Conservation (phyloP, 176 grass and related monocot species). For the Bothriochloa decipiens region DNA sequence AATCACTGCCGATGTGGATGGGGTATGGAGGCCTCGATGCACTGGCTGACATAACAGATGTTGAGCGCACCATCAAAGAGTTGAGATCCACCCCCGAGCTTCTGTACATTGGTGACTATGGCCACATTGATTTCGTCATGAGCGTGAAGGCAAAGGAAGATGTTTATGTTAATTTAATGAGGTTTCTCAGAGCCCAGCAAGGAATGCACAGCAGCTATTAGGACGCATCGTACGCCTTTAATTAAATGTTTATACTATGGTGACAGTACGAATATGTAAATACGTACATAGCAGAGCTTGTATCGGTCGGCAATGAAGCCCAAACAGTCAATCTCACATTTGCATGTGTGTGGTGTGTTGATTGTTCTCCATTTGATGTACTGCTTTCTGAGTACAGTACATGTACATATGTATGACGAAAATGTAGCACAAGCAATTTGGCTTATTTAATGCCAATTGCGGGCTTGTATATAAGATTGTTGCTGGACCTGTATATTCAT, state of each 20-base stretch:
- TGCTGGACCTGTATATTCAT: neutral
- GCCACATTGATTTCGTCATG: constrained; percentile 72
- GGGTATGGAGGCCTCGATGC: constrained; percentile 82
- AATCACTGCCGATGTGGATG: constrained; percentile 81
- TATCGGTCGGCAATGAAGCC: neutral
- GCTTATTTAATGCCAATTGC: constrained; percentile 1
- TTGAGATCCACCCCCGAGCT: constrained; percentile 68
- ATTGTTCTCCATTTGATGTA: neutral
- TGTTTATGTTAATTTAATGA: constrained; percentile 69
- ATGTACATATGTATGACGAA: neutral
- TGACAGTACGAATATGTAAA: neutral
- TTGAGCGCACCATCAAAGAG: constrained; percentile 62
- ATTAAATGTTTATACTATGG: neutral
- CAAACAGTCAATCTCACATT: neutral
- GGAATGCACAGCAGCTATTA: constrained; percentile 68
- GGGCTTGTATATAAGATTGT: neutral
- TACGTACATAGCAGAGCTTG: neutral
- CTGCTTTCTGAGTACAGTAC: neutral
- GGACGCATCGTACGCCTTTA: neutral
- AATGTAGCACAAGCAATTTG: neutral
- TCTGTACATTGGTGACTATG: constrained; percentile 74
- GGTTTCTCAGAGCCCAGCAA: constrained; percentile 60
- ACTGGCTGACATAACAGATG: constrained; percentile 76
- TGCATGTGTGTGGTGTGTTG: neutral
- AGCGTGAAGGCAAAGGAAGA: constrained; percentile 76